Percentiles rank a stretch among this genome's conserved stretches.
These are phyloP conservation scores for Rosa multiflora DNA, from an alignment of 306 rosid genomes.

Conservation along the genomic window DNA sequence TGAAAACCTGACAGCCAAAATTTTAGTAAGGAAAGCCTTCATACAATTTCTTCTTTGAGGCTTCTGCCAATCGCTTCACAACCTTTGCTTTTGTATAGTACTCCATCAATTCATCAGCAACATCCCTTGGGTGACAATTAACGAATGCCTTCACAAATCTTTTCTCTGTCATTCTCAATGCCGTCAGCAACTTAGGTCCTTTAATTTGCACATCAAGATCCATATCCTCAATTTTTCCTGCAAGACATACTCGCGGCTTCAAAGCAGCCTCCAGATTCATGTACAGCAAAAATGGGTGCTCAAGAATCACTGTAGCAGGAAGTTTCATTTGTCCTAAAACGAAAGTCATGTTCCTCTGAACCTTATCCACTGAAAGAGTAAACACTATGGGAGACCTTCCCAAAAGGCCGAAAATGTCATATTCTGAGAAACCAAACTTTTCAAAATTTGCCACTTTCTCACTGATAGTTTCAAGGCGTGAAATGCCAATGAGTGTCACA, in stretches of 20 bases:
- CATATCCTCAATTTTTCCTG: slow-evolving; percentile 57
- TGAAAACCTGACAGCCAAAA: slow-evolving; percentile 10
- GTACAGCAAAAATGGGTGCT: slow-evolving; percentile 53
- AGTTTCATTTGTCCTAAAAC: slow-evolving; percentile 62
- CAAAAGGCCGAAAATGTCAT: slow-evolving; percentile 51
- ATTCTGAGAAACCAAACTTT: slow-evolving; percentile 63
- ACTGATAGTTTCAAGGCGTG: slow-evolving; percentile 62
- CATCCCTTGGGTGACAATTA: slow-evolving; percentile 48
- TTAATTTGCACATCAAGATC: slow-evolving; percentile 32
- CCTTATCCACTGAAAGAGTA: slow-evolving; percentile 74
- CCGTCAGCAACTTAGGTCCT: slow-evolving; percentile 29
- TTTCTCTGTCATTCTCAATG: slow-evolving; percentile 72
- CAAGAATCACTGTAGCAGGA: slow-evolving; percentile 49
- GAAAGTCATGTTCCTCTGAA: slow-evolving; percentile 87
- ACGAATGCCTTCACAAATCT: slow-evolving; percentile 51
- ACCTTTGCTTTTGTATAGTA: slow-evolving; percentile 56
- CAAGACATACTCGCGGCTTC: slow-evolving; percentile 65
- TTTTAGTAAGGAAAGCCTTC: slow-evolving; percentile 70
- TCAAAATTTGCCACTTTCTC: slow-evolving; percentile 49
- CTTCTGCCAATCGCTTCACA: slow-evolving; percentile 60
- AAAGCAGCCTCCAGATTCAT: slow-evolving; percentile 59
- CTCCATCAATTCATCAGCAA: slow-evolving; percentile 55
- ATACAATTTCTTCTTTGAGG: slow-evolving; percentile 41
- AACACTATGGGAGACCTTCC: slow-evolving; percentile 55
- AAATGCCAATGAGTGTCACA: slow-evolving; percentile 67